Conservation (phyloP, 306 rosid genomes). For the Albizia julibrissin region DNA sequence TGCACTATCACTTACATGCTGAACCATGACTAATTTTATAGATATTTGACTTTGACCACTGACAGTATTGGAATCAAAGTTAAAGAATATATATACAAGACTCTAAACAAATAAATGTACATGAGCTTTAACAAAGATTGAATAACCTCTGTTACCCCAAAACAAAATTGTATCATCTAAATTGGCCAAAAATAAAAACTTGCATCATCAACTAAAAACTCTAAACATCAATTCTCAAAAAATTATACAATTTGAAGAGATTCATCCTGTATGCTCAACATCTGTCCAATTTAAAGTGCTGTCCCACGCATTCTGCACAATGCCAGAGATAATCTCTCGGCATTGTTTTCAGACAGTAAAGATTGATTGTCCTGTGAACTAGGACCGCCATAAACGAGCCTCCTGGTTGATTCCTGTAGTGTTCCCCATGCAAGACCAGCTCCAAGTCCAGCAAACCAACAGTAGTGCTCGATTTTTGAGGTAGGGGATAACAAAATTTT, state of each 20-base stretch:
- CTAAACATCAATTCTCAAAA: slow-evolving; percentile 4
- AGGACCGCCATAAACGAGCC: slow-evolving; percentile 72
- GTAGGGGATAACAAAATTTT: neutral
- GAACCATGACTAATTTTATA: slow-evolving; percentile 5
- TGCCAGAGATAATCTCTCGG: slow-evolving; percentile 83
- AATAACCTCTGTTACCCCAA: neutral
- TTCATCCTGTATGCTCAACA: slow-evolving; percentile 96
- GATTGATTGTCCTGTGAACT: slow-evolving; percentile 46
- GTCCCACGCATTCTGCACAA: slow-evolving; percentile 96
- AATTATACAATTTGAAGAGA: slow-evolving; percentile 38
- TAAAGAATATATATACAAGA: neutral
- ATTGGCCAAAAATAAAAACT: neutral
- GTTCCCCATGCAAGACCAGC: slow-evolving; percentile 98
- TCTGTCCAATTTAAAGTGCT: slow-evolving; percentile 91
- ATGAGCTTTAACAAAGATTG: slow-evolving; percentile 13
- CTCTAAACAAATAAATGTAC: neutral
- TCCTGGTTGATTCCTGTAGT: slow-evolving; percentile 82
- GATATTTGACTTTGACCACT: slow-evolving; percentile 15
- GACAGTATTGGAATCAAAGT: slow-evolving; percentile 11
- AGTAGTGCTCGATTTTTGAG: neutral
- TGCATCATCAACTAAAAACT: slow-evolving; percentile 19
- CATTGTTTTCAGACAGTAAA: slow-evolving; percentile 66
- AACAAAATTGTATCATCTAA: neutral
- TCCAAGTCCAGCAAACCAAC: slow-evolving; percentile 89
- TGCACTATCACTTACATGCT: neutral